Percentiles rank a stretch among this genome's conserved stretches.
These are phyloP conservation scores for Beauveria scarabaeidicola DNA, from an alignment of 2,329 filamentous ascomycete genomes.

Conservation along the genomic window DNA sequence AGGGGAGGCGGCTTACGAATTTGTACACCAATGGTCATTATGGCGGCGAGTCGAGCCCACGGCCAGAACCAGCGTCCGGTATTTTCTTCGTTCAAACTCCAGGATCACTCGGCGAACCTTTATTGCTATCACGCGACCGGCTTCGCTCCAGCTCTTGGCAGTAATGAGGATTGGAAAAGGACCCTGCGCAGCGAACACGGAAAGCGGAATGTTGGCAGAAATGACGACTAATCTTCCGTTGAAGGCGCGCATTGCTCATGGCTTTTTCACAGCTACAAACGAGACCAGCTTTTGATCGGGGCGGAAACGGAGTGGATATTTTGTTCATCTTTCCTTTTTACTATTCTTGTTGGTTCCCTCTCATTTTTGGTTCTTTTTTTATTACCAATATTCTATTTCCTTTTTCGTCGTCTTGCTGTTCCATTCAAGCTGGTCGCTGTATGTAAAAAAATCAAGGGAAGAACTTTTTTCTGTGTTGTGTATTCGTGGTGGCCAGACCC, in stretches of 20 bases:
- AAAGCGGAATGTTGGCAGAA: neutral
- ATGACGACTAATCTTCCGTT: neutral
- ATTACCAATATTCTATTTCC: constrained; percentile 5
- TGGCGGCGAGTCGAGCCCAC: neutral
- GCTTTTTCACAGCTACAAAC: neutral
- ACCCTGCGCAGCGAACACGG: neutral
- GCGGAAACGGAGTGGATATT: constrained; percentile 7
- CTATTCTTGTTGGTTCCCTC: constrained; percentile 4
- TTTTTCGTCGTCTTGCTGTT: neutral
- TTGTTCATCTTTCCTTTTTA: constrained; percentile 2
- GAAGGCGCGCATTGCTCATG: neutral
- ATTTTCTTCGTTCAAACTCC: neutral
- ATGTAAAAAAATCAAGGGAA: neutral
- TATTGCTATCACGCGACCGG: constrained; percentile 3
- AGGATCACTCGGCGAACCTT: neutral
- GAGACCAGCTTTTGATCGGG: neutral
- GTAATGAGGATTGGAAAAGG: neutral
- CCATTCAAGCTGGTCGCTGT: neutral
- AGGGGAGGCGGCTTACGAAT: constrained; percentile 11
- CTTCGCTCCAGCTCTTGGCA: neutral
- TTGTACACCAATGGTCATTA: constrained; percentile 3
- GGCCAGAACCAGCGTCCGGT: constrained; percentile 1
- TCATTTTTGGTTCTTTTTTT: constrained; percentile 12
- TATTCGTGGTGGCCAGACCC: neutral
- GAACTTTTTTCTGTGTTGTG: neutral